Conservation (phyloP, 768 basidiomycete genomes). For the Leccinum disarticulatum region DNA sequence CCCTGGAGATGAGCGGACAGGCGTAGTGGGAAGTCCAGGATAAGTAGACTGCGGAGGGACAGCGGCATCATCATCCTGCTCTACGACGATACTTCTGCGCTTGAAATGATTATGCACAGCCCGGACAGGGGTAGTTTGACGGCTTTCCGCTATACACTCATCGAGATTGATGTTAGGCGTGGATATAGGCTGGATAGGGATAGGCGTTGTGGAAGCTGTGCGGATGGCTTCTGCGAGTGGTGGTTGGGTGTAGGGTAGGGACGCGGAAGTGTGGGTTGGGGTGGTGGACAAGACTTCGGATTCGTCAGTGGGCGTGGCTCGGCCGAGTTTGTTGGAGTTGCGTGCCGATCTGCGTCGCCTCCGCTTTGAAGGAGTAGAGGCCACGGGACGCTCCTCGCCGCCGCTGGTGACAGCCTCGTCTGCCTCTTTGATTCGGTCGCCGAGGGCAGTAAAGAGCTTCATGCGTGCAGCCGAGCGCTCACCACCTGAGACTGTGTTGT, state of each 20-base stretch:
- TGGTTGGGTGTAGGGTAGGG: conserved; percentile 43
- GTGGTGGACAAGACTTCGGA: conserved; percentile 45
- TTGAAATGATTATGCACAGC: conserved; percentile 41
- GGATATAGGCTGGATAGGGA: conserved; percentile 29
- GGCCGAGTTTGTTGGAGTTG: conserved; percentile 39
- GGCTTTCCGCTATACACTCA: conserved; percentile 31
- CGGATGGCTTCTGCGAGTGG: conserved; percentile 26
- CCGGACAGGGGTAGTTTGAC: conserved; percentile 35
- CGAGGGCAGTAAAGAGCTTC: conserved; percentile 62
- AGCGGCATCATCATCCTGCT: conserved; percentile 65
- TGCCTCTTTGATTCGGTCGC: conserved; percentile 56
- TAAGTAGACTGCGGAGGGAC: conserved; percentile 38
- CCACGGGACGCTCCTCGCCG: conserved; percentile 50
- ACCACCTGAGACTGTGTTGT: conserved; percentile 81
- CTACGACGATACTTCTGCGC: conserved; percentile 65
- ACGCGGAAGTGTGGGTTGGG: conserved; percentile 54
- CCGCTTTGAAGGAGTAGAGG: conserved; percentile 48
- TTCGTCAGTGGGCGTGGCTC: conserved; percentile 47
- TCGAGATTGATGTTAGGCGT: conserved; percentile 30
- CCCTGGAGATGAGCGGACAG: conserved; percentile 36
- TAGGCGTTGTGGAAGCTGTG: conserved; percentile 31
- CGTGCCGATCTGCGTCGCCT: conserved; percentile 54
- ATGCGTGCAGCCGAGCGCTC: conserved; percentile 74
- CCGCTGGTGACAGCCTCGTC: conserved; percentile 64
- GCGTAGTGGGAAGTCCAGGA: conserved; percentile 43